phyloP scores from a whole-genome alignment of 768 basidiomycete genomes.

The Multifurca ochricompacta region DNA sequence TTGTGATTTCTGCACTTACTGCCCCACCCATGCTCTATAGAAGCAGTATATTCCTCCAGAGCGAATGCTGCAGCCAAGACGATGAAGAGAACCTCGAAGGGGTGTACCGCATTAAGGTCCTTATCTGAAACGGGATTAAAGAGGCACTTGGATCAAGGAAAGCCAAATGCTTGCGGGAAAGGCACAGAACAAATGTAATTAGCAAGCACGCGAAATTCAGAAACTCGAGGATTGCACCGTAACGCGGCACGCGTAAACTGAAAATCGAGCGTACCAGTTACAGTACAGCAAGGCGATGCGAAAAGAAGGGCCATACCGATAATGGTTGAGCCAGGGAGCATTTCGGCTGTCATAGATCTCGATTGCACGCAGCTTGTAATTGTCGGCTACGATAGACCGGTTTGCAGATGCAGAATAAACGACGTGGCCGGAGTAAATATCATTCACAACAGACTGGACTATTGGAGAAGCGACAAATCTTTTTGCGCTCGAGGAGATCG shows the following conservation, averaged over 20 bases:
- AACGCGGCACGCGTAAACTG: constrained; percentile 76
- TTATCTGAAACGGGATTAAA: constrained; percentile 37
- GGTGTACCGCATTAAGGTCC: constrained; percentile 41
- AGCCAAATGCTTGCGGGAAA: constrained; percentile 49
- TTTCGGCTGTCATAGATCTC: constrained; percentile 61
- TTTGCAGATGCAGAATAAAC: constrained; percentile 47
- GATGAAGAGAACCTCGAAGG: constrained; percentile 68
- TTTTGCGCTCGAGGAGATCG: constrained; percentile 80
- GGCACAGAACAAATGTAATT: constrained; percentile 62
- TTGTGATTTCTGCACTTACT: constrained; percentile 41
- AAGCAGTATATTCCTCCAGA: constrained; percentile 81
- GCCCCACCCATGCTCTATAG: constrained; percentile 81
- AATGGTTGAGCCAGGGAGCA: constrained; percentile 77
- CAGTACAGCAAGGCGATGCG: background rate
- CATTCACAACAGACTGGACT: constrained; percentile 79
- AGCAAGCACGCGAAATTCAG: constrained; percentile 65
- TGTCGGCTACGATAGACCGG: constrained; percentile 80
- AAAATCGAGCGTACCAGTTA: background rate
- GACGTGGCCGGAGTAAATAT: constrained; percentile 78
- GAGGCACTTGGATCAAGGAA: background rate
- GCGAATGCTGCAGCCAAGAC: constrained; percentile 71
- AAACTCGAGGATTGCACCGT: constrained; percentile 71
- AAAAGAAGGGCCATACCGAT: constrained; percentile 41
- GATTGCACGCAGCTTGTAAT: constrained; percentile 75
- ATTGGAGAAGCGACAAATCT: constrained; percentile 75